A percentile compares a stretch with the other conserved stretches of the same genome.
These are phyloP conservation scores for Vitis hybrid DNA, from an alignment of 177 flowering plant genomes.

Conservation along the genomic window DNA sequence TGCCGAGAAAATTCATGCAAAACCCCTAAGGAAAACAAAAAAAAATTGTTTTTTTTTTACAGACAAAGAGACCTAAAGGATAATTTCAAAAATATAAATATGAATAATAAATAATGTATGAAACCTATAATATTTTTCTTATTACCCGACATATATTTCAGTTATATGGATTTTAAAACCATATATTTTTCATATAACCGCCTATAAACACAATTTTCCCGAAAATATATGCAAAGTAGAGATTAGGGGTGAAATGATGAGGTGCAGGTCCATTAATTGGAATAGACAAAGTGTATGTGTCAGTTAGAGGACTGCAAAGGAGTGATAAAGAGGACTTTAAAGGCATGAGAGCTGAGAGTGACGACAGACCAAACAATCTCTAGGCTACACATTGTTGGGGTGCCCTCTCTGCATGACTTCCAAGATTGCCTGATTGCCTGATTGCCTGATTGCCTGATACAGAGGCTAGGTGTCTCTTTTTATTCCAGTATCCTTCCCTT, in stretches of 20 bases:
- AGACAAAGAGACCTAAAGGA: no score
- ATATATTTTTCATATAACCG: no score
- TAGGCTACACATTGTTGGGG: background rate
- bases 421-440: background rate
- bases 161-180: no score
- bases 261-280: constrained; percentile 16
- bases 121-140: no score
- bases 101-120: no score
- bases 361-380: background rate
- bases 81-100: no score
- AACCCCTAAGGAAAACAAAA: no score
- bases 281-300: constrained; percentile 28
- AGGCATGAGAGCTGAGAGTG: constrained; percentile 3
- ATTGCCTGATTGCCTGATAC: background rate
- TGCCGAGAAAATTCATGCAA: no score
- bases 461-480: background rate
- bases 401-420: background rate
- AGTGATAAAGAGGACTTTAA: background rate
- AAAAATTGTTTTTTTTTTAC: no score
- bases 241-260: constrained; percentile 1
- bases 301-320: constrained; percentile 20
- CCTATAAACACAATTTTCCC: no score
- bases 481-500: no score
- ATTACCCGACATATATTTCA: no score
- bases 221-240: background rate